These are phyloP conservation scores for Lactarius tabidus DNA, from an alignment of 768 basidiomycete species.

Conservation along the genomic window DNA sequence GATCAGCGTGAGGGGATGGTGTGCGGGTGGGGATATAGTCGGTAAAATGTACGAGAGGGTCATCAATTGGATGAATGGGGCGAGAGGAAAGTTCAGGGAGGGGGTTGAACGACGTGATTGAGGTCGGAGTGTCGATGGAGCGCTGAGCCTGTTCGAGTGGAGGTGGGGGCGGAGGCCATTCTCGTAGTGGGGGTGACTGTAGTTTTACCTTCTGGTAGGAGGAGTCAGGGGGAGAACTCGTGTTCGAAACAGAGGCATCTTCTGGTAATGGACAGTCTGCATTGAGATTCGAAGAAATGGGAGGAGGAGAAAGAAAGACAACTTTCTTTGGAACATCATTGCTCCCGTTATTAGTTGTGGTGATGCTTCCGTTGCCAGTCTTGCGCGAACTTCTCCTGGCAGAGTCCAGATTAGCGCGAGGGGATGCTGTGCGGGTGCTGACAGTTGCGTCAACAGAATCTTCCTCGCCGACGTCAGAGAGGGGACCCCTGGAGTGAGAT, in stretches of 20 bases:
- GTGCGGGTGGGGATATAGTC: conserved; percentile 28
- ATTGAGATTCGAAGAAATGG: too few relatives aligned
- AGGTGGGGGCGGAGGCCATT: conserved; percentile 61
- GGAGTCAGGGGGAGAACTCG: too few relatives aligned
- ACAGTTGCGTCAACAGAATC: conserved; percentile 21
- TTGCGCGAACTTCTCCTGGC: conserved; percentile 38
- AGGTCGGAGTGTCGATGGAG: conserved; percentile 28
- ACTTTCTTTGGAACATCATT: too few relatives aligned
- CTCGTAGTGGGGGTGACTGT: conserved; percentile 56
- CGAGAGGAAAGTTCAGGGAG: conserved; percentile 60
- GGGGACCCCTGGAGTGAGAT: conserved; percentile 28
- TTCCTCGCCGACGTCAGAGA: conserved; percentile 23
- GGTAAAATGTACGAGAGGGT: conserved; percentile 36
- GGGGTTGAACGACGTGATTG: conserved; percentile 60
- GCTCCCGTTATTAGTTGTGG: conserved; percentile 27
- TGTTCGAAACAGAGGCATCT: too few relatives aligned
- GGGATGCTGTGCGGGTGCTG: conserved; percentile 23
- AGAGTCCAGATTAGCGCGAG: conserved; percentile 33
- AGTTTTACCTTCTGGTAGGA: conserved; percentile 54
- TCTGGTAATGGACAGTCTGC: too few relatives aligned
- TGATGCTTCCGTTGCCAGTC: conserved; percentile 36
- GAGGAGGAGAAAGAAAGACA: too few relatives aligned
- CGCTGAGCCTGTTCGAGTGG: conserved; percentile 29
- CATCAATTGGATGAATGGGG: conserved; percentile 46
- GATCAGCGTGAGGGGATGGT: conserved; percentile 28